Evolutionary conservation across 805 yeast species (phyloP).

Genomic region (Blastobotrys muscicola): DNA sequence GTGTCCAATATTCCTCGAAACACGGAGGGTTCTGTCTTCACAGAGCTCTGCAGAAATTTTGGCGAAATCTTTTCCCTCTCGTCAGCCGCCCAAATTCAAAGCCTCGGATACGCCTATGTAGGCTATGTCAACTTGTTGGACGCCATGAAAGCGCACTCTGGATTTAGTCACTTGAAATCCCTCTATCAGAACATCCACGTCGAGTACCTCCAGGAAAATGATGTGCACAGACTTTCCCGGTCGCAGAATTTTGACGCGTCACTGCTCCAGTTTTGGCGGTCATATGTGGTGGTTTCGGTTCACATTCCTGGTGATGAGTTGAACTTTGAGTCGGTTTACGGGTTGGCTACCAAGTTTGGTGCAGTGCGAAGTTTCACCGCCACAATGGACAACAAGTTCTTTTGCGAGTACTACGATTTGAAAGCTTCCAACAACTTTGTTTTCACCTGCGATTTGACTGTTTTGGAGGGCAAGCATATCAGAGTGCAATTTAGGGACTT

Average conservation of each 20-base stretch:
- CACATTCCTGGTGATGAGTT: no score
- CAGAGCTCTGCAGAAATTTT: slow-evolving; percentile 7
- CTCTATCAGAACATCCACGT: slow-evolving; percentile 1
- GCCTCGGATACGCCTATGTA: slow-evolving; percentile 4
- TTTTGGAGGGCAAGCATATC: slow-evolving; percentile 1
- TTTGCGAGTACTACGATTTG: no score
- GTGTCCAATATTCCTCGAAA: slow-evolving; percentile 3
- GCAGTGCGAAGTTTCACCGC: no score
- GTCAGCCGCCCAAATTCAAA: slow-evolving; percentile 3
- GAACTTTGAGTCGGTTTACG: no score
- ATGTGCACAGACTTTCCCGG: no score
- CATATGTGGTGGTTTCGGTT: no score
- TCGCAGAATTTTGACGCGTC: no score
- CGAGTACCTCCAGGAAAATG: slow-evolving; percentile 4
- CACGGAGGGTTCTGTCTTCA: slow-evolving; percentile 2
- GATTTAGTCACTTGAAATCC: slow-evolving; percentile 2
- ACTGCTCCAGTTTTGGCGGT: no score
- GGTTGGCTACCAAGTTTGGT: no score
- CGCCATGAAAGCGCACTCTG: slow-evolving; percentile 5
- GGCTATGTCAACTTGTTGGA: slow-evolving; percentile 9
- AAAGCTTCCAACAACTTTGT: neutral
- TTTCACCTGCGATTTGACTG: slow-evolving; percentile 1
- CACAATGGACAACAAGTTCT: no score
- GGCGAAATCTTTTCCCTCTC: slow-evolving; percentile 7
- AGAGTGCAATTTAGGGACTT: no score